phyloP scores from a whole-genome alignment of 2,329 filamentous ascomycete species.

The Botrytis medusae region DNA sequence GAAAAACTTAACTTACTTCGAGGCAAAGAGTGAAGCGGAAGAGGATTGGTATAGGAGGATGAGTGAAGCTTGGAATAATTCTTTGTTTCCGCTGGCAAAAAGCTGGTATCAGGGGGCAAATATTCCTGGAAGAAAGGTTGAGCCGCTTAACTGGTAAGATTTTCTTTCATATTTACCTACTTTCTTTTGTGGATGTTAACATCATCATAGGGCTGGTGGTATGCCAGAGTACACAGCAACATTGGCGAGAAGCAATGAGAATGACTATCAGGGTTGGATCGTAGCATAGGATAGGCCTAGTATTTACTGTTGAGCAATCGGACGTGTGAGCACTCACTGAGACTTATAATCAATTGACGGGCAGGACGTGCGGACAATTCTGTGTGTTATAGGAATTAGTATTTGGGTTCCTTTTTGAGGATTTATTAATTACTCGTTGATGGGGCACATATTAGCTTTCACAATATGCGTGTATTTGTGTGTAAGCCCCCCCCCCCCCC shows the following conservation, averaged over 20 bases:
- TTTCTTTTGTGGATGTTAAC: not conserved
- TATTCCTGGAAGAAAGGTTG: constrained; percentile 44
- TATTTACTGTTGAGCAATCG: not conserved
- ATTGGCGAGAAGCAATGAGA: constrained; percentile 21
- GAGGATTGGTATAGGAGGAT: constrained; percentile 40
- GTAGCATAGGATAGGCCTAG: not conserved
- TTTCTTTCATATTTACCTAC: not conserved
- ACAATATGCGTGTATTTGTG: not conserved
- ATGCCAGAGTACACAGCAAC: constrained; percentile 18
- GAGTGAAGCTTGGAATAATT: constrained; percentile 35
- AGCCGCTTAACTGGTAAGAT: constrained; percentile 40
- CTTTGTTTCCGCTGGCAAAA: constrained; percentile 40
- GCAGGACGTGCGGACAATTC: not conserved
- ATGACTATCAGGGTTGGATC: constrained; percentile 23
- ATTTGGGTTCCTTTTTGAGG: not conserved
- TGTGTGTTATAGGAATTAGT: not conserved
- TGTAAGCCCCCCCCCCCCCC: no score
- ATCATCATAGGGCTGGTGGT: constrained; percentile 12
- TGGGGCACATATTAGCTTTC: not conserved
- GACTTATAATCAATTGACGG: no score
- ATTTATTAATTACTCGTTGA: not conserved
- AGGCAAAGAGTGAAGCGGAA: constrained; percentile 39
- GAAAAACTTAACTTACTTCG: constrained; percentile 39
- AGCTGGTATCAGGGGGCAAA: constrained; percentile 46
- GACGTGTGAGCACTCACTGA: not conserved